Evolutionary conservation across 768 basidiomycete species (phyloP).

Genomic region (Russula brevipes): DNA sequence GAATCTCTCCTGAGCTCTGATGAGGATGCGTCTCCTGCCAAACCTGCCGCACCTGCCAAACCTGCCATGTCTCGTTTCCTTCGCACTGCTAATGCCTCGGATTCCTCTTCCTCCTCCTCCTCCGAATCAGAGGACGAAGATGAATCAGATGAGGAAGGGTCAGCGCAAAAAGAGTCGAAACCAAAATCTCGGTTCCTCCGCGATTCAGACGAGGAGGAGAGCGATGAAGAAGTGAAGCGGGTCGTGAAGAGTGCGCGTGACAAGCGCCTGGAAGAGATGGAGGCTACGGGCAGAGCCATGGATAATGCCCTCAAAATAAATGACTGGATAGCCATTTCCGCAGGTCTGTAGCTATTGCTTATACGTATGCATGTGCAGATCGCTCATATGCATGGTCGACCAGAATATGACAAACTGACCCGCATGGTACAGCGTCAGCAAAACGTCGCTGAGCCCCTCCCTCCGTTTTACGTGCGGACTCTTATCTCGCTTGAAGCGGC

Average conservation of each 20-base stretch:
- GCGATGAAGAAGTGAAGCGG: constrained; percentile 65
- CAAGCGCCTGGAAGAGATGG: constrained; percentile 92
- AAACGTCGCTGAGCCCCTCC: constrained; percentile 79
- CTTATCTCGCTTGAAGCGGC: constrained; percentile 70
- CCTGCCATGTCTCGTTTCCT: constrained; percentile 79
- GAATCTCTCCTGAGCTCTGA: constrained; percentile 70
- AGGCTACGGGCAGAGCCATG: constrained; percentile 83
- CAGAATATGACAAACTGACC: constrained; percentile 94
- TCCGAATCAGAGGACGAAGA: constrained; percentile 46
- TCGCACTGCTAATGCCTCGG: constrained; percentile 54
- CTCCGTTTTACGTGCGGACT: constrained; percentile 78
- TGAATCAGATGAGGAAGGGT: constrained; percentile 43
- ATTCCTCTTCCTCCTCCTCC: constrained; percentile 35
- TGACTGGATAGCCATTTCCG: constrained; percentile 91
- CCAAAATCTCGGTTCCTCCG: constrained; percentile 41
- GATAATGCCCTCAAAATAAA: constrained; percentile 95
- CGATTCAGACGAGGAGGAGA: constrained; percentile 49
- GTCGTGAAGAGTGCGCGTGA: constrained; percentile 85
- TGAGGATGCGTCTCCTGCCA: constrained; percentile 53
- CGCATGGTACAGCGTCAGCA: constrained; percentile 87
- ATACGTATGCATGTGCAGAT: neutral
- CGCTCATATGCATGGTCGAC: constrained; percentile 9
- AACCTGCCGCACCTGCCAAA: constrained; percentile 42
- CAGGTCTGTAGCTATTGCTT: constrained; percentile 49
- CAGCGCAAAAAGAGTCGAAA: constrained; percentile 34